Conservation (phyloP, 106 monocot species). For the Cymbidium sinense region DNA sequence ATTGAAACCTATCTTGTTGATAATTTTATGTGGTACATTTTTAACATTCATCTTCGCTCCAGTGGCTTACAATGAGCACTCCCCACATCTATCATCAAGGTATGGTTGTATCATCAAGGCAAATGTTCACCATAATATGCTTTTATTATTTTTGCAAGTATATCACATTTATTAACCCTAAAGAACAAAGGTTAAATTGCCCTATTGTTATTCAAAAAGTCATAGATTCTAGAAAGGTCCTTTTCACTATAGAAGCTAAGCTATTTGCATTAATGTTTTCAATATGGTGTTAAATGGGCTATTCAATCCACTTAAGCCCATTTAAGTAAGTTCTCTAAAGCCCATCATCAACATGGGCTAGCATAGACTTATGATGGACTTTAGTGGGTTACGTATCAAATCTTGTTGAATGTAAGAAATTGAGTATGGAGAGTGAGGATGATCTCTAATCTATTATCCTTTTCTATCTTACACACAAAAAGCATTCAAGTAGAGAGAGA, state of each 20-base stretch:
- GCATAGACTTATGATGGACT: not conserved
- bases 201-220: not conserved
- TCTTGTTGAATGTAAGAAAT: not conserved
- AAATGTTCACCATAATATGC: not conserved
- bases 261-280: not conserved
- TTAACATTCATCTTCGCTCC: constrained; percentile 47
- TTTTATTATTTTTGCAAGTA: not conserved
- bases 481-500: too few species aligned
- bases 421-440: too few species aligned
- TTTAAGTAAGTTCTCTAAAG: too few species aligned
- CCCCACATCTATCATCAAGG: constrained; percentile 23
- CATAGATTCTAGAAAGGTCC: not conserved
- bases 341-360: not conserved
- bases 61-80: constrained; percentile 23
- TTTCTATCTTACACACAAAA: too few species aligned
- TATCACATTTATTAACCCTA: not conserved
- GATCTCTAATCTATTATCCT: too few species aligned
- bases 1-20: constrained; percentile 39
- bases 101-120: constrained; percentile 16
- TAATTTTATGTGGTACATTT: constrained; percentile 54
- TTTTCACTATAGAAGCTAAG: not conserved
- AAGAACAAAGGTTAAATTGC: not conserved
- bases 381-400: not conserved
- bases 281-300: not conserved
- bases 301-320: not conserved